Evolutionary conservation across 208 protist species (phyloP).

Genomic region (Kentomonas sorsogonicus): DNA sequence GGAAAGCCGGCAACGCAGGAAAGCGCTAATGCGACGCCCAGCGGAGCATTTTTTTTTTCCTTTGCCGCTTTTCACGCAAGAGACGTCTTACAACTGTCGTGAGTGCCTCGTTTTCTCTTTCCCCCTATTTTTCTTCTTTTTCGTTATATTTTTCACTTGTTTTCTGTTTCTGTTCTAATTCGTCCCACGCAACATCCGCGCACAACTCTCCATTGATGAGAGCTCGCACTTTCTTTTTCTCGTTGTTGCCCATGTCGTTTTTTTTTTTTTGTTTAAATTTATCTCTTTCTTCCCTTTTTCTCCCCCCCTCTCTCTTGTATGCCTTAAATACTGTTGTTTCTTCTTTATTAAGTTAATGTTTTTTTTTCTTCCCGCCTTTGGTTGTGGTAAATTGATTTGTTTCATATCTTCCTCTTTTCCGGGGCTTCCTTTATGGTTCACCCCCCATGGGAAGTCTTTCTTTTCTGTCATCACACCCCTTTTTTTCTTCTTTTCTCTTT

Average conservation of each 20-base stretch:
- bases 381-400: slow-evolving; percentile 1
- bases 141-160: no score
- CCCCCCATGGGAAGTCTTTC: no score
- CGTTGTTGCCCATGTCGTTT: slow-evolving; percentile 6
- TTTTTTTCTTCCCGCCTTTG: slow-evolving; percentile 2
- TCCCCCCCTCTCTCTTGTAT: slow-evolving; percentile 9
- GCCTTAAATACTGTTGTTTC: slow-evolving; percentile 4
- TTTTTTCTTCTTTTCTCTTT: slow-evolving; percentile 13
- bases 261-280: slow-evolving; percentile 13
- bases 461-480: background rate
- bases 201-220: no score
- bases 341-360: background rate
- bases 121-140: no score
- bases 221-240: slow-evolving; percentile 4
- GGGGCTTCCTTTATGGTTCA: no score
- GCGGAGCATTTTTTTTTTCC: slow-evolving; percentile 3
- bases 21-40: background rate
- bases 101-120: no score
- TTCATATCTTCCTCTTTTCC: background rate
- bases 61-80: slow-evolving; percentile 1
- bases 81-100: no score
- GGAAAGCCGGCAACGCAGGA: no score
- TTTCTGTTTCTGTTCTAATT: no score
- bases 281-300: background rate
- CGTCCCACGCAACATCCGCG: no score